Percentiles rank a stretch among this genome's conserved stretches.
phyloP scores from a whole-genome alignment of 1,139 yeast genomes.

The Maudiozyma humilis region DNA sequence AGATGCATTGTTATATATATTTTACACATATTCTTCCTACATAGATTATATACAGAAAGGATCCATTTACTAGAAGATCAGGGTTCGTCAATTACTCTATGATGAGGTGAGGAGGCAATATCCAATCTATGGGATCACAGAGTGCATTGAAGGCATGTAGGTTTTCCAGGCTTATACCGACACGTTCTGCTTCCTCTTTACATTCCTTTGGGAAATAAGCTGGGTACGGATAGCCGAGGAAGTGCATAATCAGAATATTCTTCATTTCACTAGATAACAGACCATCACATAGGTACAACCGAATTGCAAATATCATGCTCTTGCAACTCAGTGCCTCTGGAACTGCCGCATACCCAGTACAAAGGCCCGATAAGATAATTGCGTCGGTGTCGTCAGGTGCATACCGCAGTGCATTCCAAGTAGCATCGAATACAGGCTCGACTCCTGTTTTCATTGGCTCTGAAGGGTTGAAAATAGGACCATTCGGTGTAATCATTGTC shows the following conservation, averaged over 20 bases:
- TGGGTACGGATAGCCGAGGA: constrained; percentile 19
- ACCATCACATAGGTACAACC: constrained; percentile 16
- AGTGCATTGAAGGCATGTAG: constrained; percentile 16
- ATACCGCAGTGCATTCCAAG: constrained; percentile 37
- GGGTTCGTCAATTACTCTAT: not conserved
- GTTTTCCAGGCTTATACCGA: constrained; percentile 16
- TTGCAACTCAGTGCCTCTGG: constrained; percentile 32
- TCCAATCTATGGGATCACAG: constrained; percentile 13
- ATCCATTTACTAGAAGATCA: too few relatives aligned
- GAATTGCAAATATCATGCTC: constrained; percentile 28
- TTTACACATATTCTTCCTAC: too few relatives aligned
- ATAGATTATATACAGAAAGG: too few relatives aligned
- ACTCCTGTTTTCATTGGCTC: constrained; percentile 18
- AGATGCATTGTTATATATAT: too few relatives aligned
- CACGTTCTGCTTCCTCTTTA: constrained; percentile 15
- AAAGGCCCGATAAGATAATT: constrained; percentile 42
- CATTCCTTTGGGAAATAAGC: constrained; percentile 19
- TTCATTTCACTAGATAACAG: constrained; percentile 19
- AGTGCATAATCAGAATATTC: constrained; percentile 25
- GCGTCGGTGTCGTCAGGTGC: constrained; percentile 25
- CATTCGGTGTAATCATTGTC: constrained; percentile 41
- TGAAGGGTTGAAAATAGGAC: constrained; percentile 16
- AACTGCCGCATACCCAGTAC: constrained; percentile 44
- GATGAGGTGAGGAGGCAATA: constrained; percentile 8
- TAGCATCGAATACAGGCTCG: constrained; percentile 37